Evolutionary conservation across 768 basidiomycete species (phyloP).

Genomic region (Amanita thiersii): DNA sequence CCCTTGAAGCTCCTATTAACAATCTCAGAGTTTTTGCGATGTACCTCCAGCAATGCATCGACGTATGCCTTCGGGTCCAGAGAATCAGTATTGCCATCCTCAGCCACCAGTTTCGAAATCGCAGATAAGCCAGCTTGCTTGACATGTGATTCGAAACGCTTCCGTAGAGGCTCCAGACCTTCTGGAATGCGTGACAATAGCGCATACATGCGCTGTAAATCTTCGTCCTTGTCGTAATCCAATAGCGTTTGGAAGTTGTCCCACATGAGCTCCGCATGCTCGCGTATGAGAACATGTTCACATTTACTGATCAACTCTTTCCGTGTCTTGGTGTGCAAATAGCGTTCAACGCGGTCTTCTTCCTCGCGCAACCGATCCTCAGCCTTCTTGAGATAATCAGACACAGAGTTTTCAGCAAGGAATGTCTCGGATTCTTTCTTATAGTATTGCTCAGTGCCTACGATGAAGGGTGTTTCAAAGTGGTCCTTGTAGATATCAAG

Average conservation of each 20-base stretch:
- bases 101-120: slow-evolving; percentile 71
- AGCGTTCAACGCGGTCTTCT: slow-evolving; percentile 92
- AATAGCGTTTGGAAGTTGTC: slow-evolving; percentile 91
- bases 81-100: slow-evolving; percentile 54
- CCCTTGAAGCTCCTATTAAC: slow-evolving; percentile 90
- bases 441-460: slow-evolving; percentile 89
- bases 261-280: slow-evolving; percentile 87
- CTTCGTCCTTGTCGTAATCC: slow-evolving; percentile 94
- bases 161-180: slow-evolving; percentile 88
- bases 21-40: slow-evolving; percentile 90
- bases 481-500: slow-evolving; percentile 94
- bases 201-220: slow-evolving; percentile 95
- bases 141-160: slow-evolving; percentile 94
- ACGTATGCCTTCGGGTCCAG: slow-evolving; percentile 95
- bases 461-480: slow-evolving; percentile 85
- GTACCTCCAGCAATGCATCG: slow-evolving; percentile 87
- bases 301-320: slow-evolving; percentile 82
- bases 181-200: slow-evolving; percentile 89
- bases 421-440: slow-evolving; percentile 89
- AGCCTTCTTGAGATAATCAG: slow-evolving; percentile 95
- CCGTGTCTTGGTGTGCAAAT: slow-evolving; percentile 86
- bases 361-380: slow-evolving; percentile 92
- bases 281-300: slow-evolving; percentile 89
- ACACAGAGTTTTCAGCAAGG: slow-evolving; percentile 85
- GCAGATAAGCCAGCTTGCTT: slow-evolving; percentile 84